These are phyloP conservation scores for Myxozyma melibiosi DNA, from an alignment of 805 yeast genomes.

Conservation along the genomic window DNA sequence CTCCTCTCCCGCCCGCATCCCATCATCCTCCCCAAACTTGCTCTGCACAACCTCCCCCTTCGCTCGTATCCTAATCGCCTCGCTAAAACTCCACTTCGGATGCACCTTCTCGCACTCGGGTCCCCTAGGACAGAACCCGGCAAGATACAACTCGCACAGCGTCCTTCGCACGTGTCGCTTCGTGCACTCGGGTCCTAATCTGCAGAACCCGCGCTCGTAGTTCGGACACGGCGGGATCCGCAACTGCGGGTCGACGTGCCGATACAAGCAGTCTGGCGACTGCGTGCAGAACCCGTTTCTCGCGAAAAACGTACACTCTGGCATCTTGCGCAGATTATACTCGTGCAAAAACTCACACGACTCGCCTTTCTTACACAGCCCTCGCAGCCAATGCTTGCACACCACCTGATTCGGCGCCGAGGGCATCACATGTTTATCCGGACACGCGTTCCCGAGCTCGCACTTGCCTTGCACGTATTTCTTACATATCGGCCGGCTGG, in stretches of 20 bases:
- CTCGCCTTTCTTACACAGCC: slow-evolving; percentile 94
- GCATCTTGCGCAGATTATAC: slow-evolving; percentile 91
- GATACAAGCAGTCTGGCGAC: slow-evolving; percentile 88
- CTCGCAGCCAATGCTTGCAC: slow-evolving; percentile 98
- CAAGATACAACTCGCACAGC: slow-evolving; percentile 75
- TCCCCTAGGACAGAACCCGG: slow-evolving; percentile 94
- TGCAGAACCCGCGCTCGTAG: slow-evolving; percentile 87
- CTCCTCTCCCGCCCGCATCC: neutral
- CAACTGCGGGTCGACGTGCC: slow-evolving; percentile 86
- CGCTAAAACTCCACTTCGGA: slow-evolving; percentile 58
- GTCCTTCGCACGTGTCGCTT: slow-evolving; percentile 76
- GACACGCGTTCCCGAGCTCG: slow-evolving; percentile 84
- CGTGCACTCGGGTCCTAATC: slow-evolving; percentile 83
- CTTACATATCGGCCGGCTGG: slow-evolving; percentile 86
- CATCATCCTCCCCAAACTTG: neutral
- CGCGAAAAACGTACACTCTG: slow-evolving; percentile 88
- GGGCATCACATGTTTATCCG: slow-evolving; percentile 78
- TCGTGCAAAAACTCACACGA: slow-evolving; percentile 96
- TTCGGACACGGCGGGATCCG: slow-evolving; percentile 86
- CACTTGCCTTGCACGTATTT: slow-evolving; percentile 70
- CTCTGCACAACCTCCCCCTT: slow-evolving; percentile 6
- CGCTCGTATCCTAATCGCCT: slow-evolving; percentile 18
- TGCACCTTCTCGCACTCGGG: slow-evolving; percentile 76
- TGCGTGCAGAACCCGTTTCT: slow-evolving; percentile 63
- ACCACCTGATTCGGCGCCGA: slow-evolving; percentile 76